These are phyloP conservation scores for Capsicum baccatum DNA, from an alignment of 257 asterid species.

Conservation along the genomic window DNA sequence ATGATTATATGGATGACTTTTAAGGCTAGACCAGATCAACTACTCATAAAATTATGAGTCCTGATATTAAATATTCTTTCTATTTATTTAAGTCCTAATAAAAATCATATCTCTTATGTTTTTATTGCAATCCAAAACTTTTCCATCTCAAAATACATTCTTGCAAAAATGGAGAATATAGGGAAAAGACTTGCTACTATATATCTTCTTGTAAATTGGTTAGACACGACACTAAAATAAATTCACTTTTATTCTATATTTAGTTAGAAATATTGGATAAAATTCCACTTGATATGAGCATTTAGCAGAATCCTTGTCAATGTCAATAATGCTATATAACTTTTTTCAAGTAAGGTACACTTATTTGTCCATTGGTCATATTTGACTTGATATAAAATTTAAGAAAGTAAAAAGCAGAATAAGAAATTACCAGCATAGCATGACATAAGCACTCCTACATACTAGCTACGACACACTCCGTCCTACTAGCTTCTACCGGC, in stretches of 20 bases:
- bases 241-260: not conserved
- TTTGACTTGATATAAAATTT: not conserved
- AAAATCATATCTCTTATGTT: not conserved
- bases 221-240: not conserved
- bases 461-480: too few relatives aligned
- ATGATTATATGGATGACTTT: too few relatives aligned
- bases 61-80: too few relatives aligned
- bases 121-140: not conserved
- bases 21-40: too few relatives aligned
- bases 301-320: slow-evolving; percentile 14
- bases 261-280: not conserved
- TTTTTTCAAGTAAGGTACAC: not conserved
- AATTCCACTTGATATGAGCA: slow-evolving; percentile 21
- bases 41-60: too few relatives aligned
- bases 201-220: not conserved
- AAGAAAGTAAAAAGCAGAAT: not conserved
- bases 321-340: not conserved
- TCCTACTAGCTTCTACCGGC: too few relatives aligned
- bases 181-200: not conserved
- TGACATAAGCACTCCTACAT: too few relatives aligned
- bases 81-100: not conserved
- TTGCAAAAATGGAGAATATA: not conserved
- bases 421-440: too few relatives aligned
- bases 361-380: not conserved
- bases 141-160: not conserved